Percentiles rank a stretch among this genome's conserved stretches.
Conservation (phyloP, 192 early-diverging fungal species). For the Backusella morwellensis region DNA sequence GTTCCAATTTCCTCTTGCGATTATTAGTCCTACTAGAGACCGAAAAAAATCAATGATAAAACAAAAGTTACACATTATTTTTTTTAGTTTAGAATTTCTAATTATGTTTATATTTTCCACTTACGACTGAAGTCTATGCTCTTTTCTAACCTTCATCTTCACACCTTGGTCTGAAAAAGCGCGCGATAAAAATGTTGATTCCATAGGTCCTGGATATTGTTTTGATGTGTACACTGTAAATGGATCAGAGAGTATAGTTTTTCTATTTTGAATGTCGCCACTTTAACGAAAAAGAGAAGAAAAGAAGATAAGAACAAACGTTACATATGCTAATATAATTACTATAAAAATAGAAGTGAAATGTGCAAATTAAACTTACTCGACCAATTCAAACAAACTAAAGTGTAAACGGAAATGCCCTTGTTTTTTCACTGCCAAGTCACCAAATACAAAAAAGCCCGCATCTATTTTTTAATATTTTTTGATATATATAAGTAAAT, state of each 20-base stretch:
- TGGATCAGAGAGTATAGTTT: slow-evolving; percentile 59
- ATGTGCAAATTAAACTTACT: slow-evolving; percentile 41
- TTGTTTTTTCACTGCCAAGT: slow-evolving; percentile 87
- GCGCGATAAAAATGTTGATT: slow-evolving; percentile 80
- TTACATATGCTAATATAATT: not conserved
- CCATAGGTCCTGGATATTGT: slow-evolving; percentile 91
- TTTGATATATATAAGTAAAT: slow-evolving; percentile 9
- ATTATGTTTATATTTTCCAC: not conserved
- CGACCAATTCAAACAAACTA: slow-evolving; percentile 85
- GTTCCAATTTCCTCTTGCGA: slow-evolving; percentile 11
- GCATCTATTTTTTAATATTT: slow-evolving; percentile 52
- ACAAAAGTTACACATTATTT: not conserved
- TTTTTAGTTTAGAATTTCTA: slow-evolving; percentile 2
- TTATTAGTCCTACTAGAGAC: not conserved
- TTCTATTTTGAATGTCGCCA: slow-evolving; percentile 41
- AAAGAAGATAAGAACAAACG: slow-evolving; percentile 17
- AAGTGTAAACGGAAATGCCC: slow-evolving; percentile 82
- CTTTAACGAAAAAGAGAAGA: slow-evolving; percentile 61
- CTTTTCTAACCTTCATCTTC: slow-evolving; percentile 90
- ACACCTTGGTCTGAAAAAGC: slow-evolving; percentile 93
- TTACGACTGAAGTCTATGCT: slow-evolving; percentile 30
- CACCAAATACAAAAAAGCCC: slow-evolving; percentile 95
- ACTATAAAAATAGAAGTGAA: not conserved
- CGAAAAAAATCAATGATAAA: not conserved
- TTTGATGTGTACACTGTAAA: slow-evolving; percentile 88